Evolutionary conservation across 768 basidiomycete genomes (phyloP).

Genomic region (Calvatia gigantea): DNA sequence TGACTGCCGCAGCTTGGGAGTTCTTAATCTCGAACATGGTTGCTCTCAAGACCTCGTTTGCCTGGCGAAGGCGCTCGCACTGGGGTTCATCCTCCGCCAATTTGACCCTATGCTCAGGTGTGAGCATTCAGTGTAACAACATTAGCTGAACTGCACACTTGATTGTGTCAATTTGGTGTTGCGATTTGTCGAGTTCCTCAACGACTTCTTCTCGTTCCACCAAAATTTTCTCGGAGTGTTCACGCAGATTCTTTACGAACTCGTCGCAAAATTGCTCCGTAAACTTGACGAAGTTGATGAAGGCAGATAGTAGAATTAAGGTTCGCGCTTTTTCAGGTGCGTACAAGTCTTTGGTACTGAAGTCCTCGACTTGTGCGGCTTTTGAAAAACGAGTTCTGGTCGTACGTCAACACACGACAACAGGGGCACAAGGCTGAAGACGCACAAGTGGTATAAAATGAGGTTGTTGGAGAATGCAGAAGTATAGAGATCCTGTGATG

Average conservation of each 20-base stretch:
- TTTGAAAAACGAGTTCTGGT: conserved; percentile 63
- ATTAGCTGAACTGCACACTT: conserved; percentile 40
- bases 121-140: not conserved
- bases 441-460: conserved; percentile 69
- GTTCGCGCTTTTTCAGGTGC: conserved; percentile 76
- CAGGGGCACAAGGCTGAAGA: not conserved
- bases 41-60: conserved; percentile 59
- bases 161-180: conserved; percentile 48
- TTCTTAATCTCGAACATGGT: conserved; percentile 72
- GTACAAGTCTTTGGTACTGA: conserved; percentile 70
- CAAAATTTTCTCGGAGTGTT: conserved; percentile 51
- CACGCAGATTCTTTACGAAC: conserved; percentile 60
- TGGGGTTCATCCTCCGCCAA: conserved; percentile 68
- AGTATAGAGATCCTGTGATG: conserved; percentile 59
- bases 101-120: conserved; percentile 42
- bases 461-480: conserved; percentile 59
- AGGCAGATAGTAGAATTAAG: conserved; percentile 72
- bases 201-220: conserved; percentile 59
- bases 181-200: conserved; percentile 44
- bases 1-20: conserved; percentile 50
- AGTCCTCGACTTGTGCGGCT: conserved; percentile 73
- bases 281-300: conserved; percentile 94
- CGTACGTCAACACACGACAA: not conserved
- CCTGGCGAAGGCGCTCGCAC: conserved; percentile 53
- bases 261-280: conserved; percentile 65